Evolutionary conservation across 805 yeast genomes (phyloP).

Genomic region (Candida chauliodis): DNA sequence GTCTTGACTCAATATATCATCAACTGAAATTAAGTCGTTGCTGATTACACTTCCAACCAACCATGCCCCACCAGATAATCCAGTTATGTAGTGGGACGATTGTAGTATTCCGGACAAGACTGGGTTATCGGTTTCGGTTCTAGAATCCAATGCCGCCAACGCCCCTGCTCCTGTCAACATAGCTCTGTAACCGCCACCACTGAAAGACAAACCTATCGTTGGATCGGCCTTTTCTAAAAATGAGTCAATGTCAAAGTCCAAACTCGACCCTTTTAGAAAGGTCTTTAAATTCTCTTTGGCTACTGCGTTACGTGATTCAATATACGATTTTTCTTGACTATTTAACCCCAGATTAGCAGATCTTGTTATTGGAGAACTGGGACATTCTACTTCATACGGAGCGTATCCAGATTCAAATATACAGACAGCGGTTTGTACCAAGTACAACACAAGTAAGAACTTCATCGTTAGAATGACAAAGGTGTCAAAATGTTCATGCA

Average conservation of each 20-base stretch:
- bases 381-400: constrained; percentile 27
- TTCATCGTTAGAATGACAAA: too few species aligned
- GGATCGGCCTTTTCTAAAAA: constrained; percentile 17
- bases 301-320: constrained; percentile 19
- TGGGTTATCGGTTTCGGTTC: constrained; percentile 51
- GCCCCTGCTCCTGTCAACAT: constrained; percentile 80
- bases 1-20: constrained; percentile 23
- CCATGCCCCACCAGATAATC: constrained; percentile 70
- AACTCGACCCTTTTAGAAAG: constrained; percentile 20
- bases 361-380: constrained; percentile 20
- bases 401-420: constrained; percentile 19
- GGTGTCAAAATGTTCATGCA: too few species aligned
- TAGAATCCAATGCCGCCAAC: constrained; percentile 71
- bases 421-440: background rate
- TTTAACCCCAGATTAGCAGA: constrained; percentile 22
- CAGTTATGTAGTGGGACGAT: constrained; percentile 66
- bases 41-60: constrained; percentile 63
- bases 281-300: constrained; percentile 21
- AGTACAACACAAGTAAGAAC: background rate
- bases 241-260: constrained; percentile 20
- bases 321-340: constrained; percentile 21
- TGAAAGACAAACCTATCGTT: constrained; percentile 32
- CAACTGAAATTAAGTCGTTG: constrained; percentile 54
- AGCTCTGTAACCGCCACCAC: constrained; percentile 42
- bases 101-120: constrained; percentile 76